Conservation (phyloP, 164 flowering plant species). For the Chimonanthus salicifolius region DNA sequence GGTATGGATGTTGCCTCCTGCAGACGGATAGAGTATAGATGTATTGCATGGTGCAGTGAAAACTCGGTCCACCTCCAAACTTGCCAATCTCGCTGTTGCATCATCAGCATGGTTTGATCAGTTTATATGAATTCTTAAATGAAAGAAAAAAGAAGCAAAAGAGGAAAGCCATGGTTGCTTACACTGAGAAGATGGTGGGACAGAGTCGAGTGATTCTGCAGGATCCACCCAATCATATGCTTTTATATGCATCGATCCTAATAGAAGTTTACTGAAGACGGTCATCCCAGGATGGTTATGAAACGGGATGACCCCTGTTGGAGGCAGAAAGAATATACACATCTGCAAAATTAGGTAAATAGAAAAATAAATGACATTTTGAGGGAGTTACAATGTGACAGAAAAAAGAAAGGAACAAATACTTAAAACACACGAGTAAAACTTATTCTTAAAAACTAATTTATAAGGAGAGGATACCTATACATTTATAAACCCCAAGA, state of each 20-base stretch:
- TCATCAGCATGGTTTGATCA: neutral
- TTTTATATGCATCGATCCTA: conserved; percentile 80
- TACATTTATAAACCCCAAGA: too few relatives aligned
- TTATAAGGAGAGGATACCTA: neutral
- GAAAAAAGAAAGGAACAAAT: neutral
- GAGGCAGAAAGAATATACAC: conserved; percentile 72
- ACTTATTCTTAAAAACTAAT: neutral
- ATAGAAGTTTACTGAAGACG: conserved; percentile 76
- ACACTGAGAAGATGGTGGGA: conserved; percentile 28
- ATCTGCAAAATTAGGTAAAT: conserved; percentile 39
- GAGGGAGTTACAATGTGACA: neutral
- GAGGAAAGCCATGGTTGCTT: conserved; percentile 13
- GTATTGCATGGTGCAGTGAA: conserved; percentile 74
- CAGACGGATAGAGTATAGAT: conserved; percentile 69
- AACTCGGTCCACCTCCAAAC: conserved; percentile 37
- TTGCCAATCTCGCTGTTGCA: conserved; percentile 64
- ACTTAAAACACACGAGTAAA: neutral
- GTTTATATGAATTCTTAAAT: neutral
- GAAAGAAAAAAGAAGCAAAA: neutral
- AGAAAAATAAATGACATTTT: neutral
- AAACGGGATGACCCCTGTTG: conserved; percentile 67
- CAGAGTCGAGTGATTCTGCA: conserved; percentile 6
- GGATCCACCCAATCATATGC: conserved; percentile 74
- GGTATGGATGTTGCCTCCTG: conserved; percentile 89
- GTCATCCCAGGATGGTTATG: conserved; percentile 98